These are phyloP conservation scores for Syncephalis fuscata DNA, from an alignment of 371 early-diverging fungal species.

Conservation along the genomic window DNA sequence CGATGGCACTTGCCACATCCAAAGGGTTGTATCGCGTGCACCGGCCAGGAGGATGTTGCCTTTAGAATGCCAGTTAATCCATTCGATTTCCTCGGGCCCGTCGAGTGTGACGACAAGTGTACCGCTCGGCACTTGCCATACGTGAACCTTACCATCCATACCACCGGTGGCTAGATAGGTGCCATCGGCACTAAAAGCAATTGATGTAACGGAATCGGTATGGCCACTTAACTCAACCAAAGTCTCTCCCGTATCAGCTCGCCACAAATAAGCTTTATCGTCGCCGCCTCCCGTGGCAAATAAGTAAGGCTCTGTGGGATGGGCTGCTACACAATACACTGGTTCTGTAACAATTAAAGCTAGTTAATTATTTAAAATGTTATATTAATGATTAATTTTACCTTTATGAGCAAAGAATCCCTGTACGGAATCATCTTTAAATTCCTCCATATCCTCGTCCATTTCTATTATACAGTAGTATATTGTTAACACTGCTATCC, in stretches of 20 bases:
- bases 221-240: slow-evolving; percentile 44
- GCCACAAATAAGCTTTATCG: slow-evolving; percentile 84
- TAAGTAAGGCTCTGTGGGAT: slow-evolving; percentile 52
- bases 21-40: slow-evolving; percentile 69
- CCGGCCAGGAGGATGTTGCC: slow-evolving; percentile 84
- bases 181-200: slow-evolving; percentile 77
- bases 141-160: slow-evolving; percentile 88
- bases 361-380: background rate
- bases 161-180: slow-evolving; percentile 77
- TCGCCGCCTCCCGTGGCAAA: slow-evolving; percentile 82
- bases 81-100: slow-evolving; percentile 85
- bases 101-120: slow-evolving; percentile 48
- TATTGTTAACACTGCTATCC: too few relatives aligned
- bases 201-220: slow-evolving; percentile 74
- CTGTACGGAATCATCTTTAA: slow-evolving; percentile 80
- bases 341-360: slow-evolving; percentile 34
- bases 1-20: slow-evolving; percentile 90
- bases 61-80: slow-evolving; percentile 92
- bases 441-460: slow-evolving; percentile 17
- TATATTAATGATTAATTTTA: slow-evolving; percentile 9
- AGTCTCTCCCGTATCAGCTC: slow-evolving; percentile 63
- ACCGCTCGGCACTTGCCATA: slow-evolving; percentile 54
- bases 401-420: slow-evolving; percentile 84
- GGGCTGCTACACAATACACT: slow-evolving; percentile 72
- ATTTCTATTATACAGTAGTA: too few relatives aligned